Base-by-base conservation (phyloP, 257 asterid species). In the Scutellaria barbata region DNA sequence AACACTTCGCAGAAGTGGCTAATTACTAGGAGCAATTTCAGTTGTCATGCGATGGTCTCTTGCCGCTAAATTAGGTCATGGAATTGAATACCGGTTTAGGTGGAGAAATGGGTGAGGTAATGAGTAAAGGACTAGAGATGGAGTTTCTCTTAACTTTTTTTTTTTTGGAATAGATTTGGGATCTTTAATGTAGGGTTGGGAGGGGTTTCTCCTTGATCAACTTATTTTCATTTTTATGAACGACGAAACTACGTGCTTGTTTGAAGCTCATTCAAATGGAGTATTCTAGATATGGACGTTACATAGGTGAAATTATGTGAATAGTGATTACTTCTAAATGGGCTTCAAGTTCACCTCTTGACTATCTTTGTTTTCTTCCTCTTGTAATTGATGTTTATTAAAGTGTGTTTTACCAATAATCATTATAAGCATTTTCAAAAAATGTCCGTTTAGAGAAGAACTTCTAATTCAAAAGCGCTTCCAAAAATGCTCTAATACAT, bases 41-140 rank as follows among this genome's bases (percentile, higher is more conserved):
- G 3, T 25, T 30, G 63, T 18, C 10, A 12, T 56, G 42, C 9
- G 58, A 52, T 52, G 7, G 33, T 52, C 2, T 4, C 8, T 52
- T 17, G 12, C 30, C 7, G 58, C 12, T 10, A 17, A 52, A 56
- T 10, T 30, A 17, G 18, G 63, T 56, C 3, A 11, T 56, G 63
- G 63, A 56, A 12, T 56, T 56, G 39, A 30, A 30, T 56, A 25
- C 7, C 63, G 11, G 33, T 69, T 43, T 55, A 13, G 65, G 22
- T 6, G 10, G 65, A 59, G 14, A 62, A 30, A 30, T 30, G 52
- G 33, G 53, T 42, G 16, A 10, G 53, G 57, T 22, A 39, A 59
- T 37, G 12, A 37, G 18, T 35, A 3, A 56, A 56, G 63, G 42
- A 25, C 25, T n/a, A 5, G 16, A 56, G 8, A 25, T 12, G 63